phyloP scores from a whole-genome alignment of 2,329 filamentous ascomycete genomes.

The Cercospora zeina region DNA sequence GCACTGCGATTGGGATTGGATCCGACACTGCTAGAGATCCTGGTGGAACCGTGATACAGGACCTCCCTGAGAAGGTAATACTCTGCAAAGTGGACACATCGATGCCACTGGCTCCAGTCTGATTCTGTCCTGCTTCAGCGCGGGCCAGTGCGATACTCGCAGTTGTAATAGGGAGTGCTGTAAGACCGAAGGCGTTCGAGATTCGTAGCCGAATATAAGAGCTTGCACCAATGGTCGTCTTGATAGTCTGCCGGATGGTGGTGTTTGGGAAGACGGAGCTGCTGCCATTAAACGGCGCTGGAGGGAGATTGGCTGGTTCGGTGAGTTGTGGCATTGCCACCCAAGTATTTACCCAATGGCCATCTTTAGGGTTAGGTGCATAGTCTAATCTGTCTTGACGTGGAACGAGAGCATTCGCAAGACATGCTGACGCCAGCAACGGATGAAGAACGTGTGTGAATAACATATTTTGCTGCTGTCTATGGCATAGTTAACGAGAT shows the following conservation, averaged over 20 bases:
- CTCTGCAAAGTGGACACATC: conserved; percentile 54
- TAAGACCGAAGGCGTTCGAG: conserved; percentile 65
- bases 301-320: conserved; percentile 62
- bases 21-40: conserved; percentile 63
- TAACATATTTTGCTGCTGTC: background rate
- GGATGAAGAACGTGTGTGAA: background rate
- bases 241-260: conserved; percentile 66
- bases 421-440: background rate
- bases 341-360: conserved; percentile 65
- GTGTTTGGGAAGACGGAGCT: conserved; percentile 53
- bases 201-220: conserved; percentile 61
- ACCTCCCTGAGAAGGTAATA: conserved; percentile 60
- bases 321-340: conserved; percentile 66
- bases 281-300: conserved; percentile 58
- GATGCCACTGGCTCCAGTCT: conserved; percentile 56
- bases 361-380: conserved; percentile 24
- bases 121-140: conserved; percentile 46
- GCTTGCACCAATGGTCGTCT: conserved; percentile 57
- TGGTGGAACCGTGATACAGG: conserved; percentile 54
- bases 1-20: conserved; percentile 57
- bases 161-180: conserved; percentile 60
- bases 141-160: conserved; percentile 59
- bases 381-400: background rate
- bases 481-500: background rate
- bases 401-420: background rate